Conservation (phyloP, 2,329 filamentous ascomycete species). For the Aureobasidium sp. region DNA sequence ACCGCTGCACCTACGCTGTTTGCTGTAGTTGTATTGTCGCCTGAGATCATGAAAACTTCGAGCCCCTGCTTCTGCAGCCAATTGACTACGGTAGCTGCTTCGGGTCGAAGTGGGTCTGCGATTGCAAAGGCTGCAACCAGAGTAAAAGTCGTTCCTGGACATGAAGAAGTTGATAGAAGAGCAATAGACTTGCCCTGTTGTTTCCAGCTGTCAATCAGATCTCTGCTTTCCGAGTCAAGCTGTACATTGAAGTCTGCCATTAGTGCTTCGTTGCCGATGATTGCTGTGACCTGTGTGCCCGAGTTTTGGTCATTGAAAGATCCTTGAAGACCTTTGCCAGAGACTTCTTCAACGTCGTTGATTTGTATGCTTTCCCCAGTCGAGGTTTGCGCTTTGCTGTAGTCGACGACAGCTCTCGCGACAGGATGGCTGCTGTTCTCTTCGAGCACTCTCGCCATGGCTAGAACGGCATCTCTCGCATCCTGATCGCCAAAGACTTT, state of each 20-base stretch:
- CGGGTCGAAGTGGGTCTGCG: conserved; percentile 71
- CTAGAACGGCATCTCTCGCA: conserved; percentile 36
- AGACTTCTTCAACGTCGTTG: conserved; percentile 54
- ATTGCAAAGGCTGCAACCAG: conserved; percentile 66
- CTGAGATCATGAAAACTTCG: conserved; percentile 85
- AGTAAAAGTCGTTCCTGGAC: conserved; percentile 24
- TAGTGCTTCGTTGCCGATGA: conserved; percentile 68
- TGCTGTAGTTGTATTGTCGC: conserved; percentile 83
- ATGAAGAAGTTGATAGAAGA: conserved; percentile 22
- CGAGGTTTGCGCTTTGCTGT: conserved; percentile 30
- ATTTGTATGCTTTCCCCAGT: background rate
- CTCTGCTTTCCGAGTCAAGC: conserved; percentile 22
- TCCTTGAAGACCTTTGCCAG: conserved; percentile 65
- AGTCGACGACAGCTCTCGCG: conserved; percentile 61
- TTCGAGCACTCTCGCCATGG: conserved; percentile 56
- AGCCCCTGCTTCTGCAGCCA: conserved; percentile 59
- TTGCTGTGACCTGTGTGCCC: conserved; percentile 36
- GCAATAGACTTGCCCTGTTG: conserved; percentile 36
- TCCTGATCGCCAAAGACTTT: conserved; percentile 19
- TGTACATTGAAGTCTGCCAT: conserved; percentile 41
- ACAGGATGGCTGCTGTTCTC: conserved; percentile 69
- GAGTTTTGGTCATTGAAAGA: conserved; percentile 31
- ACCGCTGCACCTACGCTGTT: conserved; percentile 67
- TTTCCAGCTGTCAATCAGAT: conserved; percentile 34
- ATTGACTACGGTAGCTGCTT: conserved; percentile 45